Conservation (phyloP, 2,329 filamentous ascomycete species). For the Aureobasidium sp. region DNA sequence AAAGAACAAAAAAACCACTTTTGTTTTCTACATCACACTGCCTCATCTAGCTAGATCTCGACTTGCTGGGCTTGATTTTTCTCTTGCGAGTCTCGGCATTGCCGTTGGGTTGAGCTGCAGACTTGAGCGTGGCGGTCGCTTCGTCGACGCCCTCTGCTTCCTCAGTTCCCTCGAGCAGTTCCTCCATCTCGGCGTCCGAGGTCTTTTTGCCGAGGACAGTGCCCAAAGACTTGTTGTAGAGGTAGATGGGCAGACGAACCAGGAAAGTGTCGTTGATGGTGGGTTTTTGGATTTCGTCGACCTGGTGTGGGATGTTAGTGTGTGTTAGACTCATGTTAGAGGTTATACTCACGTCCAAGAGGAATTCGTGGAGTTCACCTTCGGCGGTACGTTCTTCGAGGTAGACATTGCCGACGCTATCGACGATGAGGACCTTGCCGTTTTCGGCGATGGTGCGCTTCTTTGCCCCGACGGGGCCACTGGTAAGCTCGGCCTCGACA, state of each 20-base stretch:
- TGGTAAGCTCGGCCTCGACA: slow-evolving; percentile 43
- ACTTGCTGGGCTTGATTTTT: slow-evolving; percentile 24
- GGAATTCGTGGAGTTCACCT: slow-evolving; percentile 71
- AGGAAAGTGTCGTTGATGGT: slow-evolving; percentile 77
- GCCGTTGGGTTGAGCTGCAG: slow-evolving; percentile 37
- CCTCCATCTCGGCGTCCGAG: slow-evolving; percentile 25
- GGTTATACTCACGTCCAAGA: slow-evolving; percentile 68
- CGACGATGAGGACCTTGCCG: slow-evolving; percentile 88
- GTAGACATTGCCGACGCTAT: slow-evolving; percentile 86
- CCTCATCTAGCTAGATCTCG: background rate
- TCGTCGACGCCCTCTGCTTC: slow-evolving; percentile 34
- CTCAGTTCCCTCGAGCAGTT: slow-evolving; percentile 30
- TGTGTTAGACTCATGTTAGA: slow-evolving; percentile 20
- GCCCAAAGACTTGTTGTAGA: slow-evolving; percentile 50
- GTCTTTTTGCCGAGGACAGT: slow-evolving; percentile 36
- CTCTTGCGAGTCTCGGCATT: slow-evolving; percentile 40
- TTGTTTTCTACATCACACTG: background rate
- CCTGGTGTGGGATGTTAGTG: slow-evolving; percentile 41
- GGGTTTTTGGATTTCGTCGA: slow-evolving; percentile 70
- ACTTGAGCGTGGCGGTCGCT: slow-evolving; percentile 31
- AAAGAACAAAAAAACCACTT: background rate
- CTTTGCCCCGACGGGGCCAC: slow-evolving; percentile 65
- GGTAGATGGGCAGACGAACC: slow-evolving; percentile 68
- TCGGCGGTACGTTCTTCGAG: slow-evolving; percentile 89
- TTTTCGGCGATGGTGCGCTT: slow-evolving; percentile 91